A percentile compares a stretch with the other conserved stretches of the same genome.
phyloP scores from a whole-genome alignment of 441 rosid species.

The Metrosideros polymorpha region DNA sequence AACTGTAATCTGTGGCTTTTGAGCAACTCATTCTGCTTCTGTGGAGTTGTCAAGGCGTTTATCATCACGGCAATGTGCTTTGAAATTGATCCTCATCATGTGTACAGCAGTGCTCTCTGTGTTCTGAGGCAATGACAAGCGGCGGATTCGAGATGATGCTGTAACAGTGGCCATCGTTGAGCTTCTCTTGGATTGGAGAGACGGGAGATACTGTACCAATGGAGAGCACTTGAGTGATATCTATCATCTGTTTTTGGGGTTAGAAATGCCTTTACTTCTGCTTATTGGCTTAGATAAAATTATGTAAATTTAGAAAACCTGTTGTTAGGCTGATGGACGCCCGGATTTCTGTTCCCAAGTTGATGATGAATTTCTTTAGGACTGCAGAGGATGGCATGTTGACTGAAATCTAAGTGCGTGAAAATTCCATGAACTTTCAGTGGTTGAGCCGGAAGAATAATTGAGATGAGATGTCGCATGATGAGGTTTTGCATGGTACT shows the following conservation, averaged over 20 bases:
- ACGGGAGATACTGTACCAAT: not conserved
- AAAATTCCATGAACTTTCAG: not conserved
- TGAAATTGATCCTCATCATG: not conserved
- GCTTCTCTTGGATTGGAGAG: not conserved
- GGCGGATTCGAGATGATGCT: not conserved
- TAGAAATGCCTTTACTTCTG: not conserved
- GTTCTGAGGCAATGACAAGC: not conserved
- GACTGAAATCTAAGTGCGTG: not conserved
- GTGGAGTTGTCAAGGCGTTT: not conserved
- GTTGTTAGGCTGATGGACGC: not conserved
- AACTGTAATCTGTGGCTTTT: not conserved
- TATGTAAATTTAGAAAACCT: not conserved
- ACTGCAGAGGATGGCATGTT: not conserved
- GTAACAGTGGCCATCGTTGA: not conserved
- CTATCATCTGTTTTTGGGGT: not conserved
- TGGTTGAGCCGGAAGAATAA: not conserved
- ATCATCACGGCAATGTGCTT: not conserved
- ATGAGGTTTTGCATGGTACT: not conserved
- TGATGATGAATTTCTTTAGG: not conserved
- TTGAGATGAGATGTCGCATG: not conserved
- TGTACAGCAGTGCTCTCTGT: not conserved
- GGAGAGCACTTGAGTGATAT: not conserved
- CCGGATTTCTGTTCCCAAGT: not conserved
- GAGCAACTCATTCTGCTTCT: not conserved
- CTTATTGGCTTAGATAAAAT: not conserved